A percentile compares a stretch with the other conserved stretches of the same genome.
phyloP scores from a whole-genome alignment of 371 early-diverging fungal genomes.

The Dichotomocladium elegans region DNA sequence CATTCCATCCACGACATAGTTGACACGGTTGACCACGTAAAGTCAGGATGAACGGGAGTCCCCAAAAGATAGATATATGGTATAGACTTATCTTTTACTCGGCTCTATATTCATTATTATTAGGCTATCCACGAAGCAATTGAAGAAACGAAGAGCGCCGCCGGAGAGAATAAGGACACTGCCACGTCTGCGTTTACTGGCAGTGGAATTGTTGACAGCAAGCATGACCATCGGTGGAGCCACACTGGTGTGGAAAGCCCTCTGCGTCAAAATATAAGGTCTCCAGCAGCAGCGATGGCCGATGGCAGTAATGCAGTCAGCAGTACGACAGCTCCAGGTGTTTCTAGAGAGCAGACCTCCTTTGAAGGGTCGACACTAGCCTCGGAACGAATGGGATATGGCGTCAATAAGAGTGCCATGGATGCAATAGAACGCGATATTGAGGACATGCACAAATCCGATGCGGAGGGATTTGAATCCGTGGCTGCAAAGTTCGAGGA shows the following conservation, averaged over 20 bases:
- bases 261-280: too few species aligned
- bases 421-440: constrained; percentile 12
- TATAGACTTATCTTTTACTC: too few species aligned
- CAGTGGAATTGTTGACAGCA: background rate
- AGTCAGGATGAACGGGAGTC: background rate
- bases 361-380: background rate
- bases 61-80: background rate
- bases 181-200: background rate
- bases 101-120: background rate
- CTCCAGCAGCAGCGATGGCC: background rate
- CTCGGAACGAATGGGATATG: constrained; percentile 1
- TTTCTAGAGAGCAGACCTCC: background rate
- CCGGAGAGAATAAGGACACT: background rate
- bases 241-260: too few species aligned
- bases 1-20: background rate
- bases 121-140: constrained; percentile 5
- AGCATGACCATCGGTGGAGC: background rate
- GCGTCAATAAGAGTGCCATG: constrained; percentile 15
- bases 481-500: constrained; percentile 17
- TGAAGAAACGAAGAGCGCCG: background rate
- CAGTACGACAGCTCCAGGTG: background rate
- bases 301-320: background rate
- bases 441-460: constrained; percentile 9
- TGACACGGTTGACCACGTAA: constrained; percentile 2
- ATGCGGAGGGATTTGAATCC: constrained; percentile 12